Conservation (phyloP, 2,329 filamentous ascomycete species). For the Aspergillus hortae region DNA sequence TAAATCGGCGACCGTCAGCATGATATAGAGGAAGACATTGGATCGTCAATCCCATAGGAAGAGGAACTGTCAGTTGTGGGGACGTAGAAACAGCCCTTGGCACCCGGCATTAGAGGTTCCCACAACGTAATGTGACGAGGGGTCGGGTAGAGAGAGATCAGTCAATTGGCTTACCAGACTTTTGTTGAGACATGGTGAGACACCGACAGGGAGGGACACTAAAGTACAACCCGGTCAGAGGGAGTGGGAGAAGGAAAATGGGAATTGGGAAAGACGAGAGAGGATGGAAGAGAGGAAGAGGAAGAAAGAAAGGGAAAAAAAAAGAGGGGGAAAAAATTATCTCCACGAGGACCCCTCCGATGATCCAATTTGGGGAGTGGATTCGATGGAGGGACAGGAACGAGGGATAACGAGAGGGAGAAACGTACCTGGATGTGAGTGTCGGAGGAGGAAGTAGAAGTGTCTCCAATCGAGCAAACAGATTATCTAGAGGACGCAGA, state of each 20-base stretch:
- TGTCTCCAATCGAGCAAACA: neutral
- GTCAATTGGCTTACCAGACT: slow-evolving; percentile 32
- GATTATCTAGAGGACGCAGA: neutral
- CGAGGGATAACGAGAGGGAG: neutral
- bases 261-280: neutral
- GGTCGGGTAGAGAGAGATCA: slow-evolving; percentile 11
- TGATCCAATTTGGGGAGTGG: neutral
- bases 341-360: slow-evolving; percentile 6
- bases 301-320: slow-evolving; percentile 1
- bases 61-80: slow-evolving; percentile 10
- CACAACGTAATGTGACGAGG: slow-evolving; percentile 15
- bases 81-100: slow-evolving; percentile 1
- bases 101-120: slow-evolving; percentile 6
- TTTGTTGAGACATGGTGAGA: slow-evolving; percentile 38
- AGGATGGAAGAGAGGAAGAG: slow-evolving; percentile 9
- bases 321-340: slow-evolving; percentile 6
- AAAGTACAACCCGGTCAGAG: slow-evolving; percentile 9
- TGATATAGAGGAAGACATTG: slow-evolving; percentile 8
- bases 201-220: slow-evolving; percentile 19
- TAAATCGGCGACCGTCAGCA: slow-evolving; percentile 8
- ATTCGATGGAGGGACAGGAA: neutral
- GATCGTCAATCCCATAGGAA: neutral
- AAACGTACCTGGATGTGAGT: neutral
- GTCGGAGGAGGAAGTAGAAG: neutral
- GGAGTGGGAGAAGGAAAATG: slow-evolving; percentile 6